Base-by-base conservation (phyloP, 2,329 filamentous ascomycete genomes). In the Eutypa lata region DNA sequence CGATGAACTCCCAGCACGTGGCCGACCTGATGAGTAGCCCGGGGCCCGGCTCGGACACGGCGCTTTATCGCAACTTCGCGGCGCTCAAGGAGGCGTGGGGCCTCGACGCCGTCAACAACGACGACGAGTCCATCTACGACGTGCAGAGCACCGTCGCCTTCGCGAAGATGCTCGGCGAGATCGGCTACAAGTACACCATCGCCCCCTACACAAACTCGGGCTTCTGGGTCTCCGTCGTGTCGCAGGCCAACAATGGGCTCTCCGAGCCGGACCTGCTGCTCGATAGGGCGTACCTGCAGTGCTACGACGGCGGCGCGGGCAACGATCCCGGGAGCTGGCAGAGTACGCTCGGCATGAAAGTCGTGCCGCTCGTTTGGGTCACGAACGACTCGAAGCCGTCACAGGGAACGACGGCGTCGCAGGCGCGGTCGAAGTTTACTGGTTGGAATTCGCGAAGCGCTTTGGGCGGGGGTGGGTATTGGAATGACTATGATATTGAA, bases 71-170 rank as follows among this genome's bases (percentile, higher is more conserved):
- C 52, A 76, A 75, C 58, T 76, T 76, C 53, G 62, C 52, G 1
- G 70, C 70, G 1, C 64, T 77, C 3, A 70, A 69, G 57, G 55
- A 56, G 11, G 73, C 73, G 1, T 77, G 74, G 74, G 60, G 50
- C 19, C 69, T 77, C 26, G 73, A 77, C 51, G 74, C 73, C 6
- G 72, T 77, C 50, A 76, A 76, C 58, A 76, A 76, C 55, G 72
- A 76, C 55, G 74, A 77, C 58, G 74, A 76, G 57, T 66, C 66
- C 16, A 61, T 76, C 33, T 76, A 76, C 57, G 71, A 76, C 52
- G 63, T 72, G 2, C 42, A 59, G 2, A 75, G 71, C 63, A 76
- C 74, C 5, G 71, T 74, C 2, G 52, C 64, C 2, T 76, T 77
- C 49, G 74, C 69, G 0, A 63, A 66, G 53, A 73, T 76, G 71